Base-by-base conservation (phyloP, 2,329 filamentous ascomycete species). In the Trichoderma breve region DNA sequence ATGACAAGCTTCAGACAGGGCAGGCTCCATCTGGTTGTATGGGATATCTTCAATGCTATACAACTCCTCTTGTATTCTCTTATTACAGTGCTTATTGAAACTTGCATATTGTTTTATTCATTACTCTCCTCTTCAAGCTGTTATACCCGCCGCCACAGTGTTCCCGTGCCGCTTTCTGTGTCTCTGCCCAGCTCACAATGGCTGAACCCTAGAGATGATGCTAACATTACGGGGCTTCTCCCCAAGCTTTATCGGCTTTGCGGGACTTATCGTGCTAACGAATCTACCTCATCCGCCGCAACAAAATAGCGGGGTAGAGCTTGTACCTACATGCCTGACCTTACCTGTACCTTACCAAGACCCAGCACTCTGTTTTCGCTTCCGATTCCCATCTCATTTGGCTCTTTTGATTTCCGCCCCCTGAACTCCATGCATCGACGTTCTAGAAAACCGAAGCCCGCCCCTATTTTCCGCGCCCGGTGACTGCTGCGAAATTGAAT, bases 341-440 rank as follows among this genome's bases (percentile, higher is more conserved):
- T 43, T 43, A 43, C 15, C 39, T 12, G 36, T 53, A 58, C 62
- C 43, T 24, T 24, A 24, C 24, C 24, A 24, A 36, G 15, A 47
- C 47, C 68, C 43, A 30, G 39, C 57, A 60, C 6, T 34, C 21
- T 32, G 26, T 34, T 36, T 26, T 69, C 66, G 66, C 66, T 70
- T 70, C 39, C 57, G 39, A 70, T 47, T 70, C 57, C 47, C 15
- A 70, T 70, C 57, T 70, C 57, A 70, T 36, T 70, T 69, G 26
- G 55, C 36, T 30, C 30, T 61, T 34, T 32, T 51, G 32, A 53
- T 58, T 70, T 62, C 55, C 66, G 43, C 43, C 66, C 64, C 66
- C 66, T 70, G 57, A 69, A 24, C 66, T 53, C 32, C 64, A 67
- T 67, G 64, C 47, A 24, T 67, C 51, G 51, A 53, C 39, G 36